A percentile compares a stretch with the other conserved stretches of the same genome.
Evolutionary conservation across 225 moss, liverwort and hornwort species (phyloP).

Genomic region (Pseudoscleropodium purum): DNA sequence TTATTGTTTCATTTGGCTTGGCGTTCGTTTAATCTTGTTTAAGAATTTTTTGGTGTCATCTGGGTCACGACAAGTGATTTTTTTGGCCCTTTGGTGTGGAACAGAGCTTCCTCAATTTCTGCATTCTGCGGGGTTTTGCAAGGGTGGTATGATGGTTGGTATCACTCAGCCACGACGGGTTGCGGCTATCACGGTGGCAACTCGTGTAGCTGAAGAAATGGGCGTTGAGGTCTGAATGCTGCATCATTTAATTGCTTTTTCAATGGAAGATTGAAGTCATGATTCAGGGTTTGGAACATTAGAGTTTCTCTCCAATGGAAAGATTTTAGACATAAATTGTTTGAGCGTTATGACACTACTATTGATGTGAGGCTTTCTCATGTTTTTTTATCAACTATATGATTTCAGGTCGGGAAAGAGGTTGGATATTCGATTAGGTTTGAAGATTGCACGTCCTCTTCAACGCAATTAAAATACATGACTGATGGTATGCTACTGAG

Average conservation of each 20-base stretch:
- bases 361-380: not conserved
- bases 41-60: not conserved
- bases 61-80: not conserved
- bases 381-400: not conserved
- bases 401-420: constrained; percentile 62
- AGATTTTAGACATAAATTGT: not conserved
- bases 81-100: not conserved
- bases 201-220: constrained; percentile 95
- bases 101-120: constrained; percentile 75
- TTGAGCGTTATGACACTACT: not conserved
- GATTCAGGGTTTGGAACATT: not conserved
- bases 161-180: constrained; percentile 94
- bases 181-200: constrained; percentile 92
- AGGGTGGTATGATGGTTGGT: constrained; percentile 62
- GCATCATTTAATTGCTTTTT: not conserved
- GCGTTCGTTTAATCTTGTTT: not conserved
- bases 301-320: not conserved
- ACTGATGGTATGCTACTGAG: constrained; percentile 87
- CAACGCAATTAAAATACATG: constrained; percentile 85
- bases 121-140: constrained; percentile 75
- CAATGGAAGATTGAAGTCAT: not conserved
- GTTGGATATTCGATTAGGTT: constrained; percentile 98
- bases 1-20: not conserved
- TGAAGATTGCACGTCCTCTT: constrained; percentile 76
- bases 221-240: constrained; percentile 39